These are phyloP conservation scores for Metschnikowia cerradonensis DNA, from an alignment of 805 yeast species.

Conservation along the genomic window DNA sequence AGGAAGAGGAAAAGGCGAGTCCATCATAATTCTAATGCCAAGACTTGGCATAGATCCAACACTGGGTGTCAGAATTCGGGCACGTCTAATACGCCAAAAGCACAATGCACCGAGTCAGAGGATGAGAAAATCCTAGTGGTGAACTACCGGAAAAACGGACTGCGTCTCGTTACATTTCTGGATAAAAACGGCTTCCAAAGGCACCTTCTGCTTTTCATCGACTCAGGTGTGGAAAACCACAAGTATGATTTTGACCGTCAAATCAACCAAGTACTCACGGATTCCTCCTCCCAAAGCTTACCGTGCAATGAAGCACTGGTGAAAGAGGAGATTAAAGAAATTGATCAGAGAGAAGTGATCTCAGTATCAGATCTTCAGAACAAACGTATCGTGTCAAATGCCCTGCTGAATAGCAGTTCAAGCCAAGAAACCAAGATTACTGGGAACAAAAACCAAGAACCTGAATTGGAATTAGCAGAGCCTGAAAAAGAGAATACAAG, in stretches of 20 bases:
- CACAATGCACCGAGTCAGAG: neutral
- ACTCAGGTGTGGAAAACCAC: neutral
- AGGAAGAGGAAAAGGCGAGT: neutral
- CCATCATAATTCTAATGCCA: neutral
- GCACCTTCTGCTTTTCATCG: neutral
- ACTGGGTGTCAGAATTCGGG: neutral
- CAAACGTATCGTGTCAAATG: neutral
- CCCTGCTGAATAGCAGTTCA: neutral
- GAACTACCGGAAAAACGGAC: constrained; percentile 3
- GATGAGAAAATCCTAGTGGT: constrained; percentile 1
- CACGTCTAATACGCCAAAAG: neutral
- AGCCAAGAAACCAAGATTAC: neutral
- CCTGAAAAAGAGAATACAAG: neutral
- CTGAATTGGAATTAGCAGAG: neutral
- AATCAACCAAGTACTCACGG: neutral
- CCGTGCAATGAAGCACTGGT: neutral
- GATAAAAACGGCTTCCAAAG: neutral
- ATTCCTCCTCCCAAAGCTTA: neutral
- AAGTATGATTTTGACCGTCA: neutral
- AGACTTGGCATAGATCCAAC: neutral
- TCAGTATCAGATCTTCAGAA: neutral
- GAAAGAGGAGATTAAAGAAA: neutral
- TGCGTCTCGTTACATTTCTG: neutral
- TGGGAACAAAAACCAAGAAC: neutral
- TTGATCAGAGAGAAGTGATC: neutral